Percentiles rank a stretch among this genome's conserved stretches.
phyloP scores from a whole-genome alignment of 352 stramenopile species.

The Poterioochromonas sp. region DNA sequence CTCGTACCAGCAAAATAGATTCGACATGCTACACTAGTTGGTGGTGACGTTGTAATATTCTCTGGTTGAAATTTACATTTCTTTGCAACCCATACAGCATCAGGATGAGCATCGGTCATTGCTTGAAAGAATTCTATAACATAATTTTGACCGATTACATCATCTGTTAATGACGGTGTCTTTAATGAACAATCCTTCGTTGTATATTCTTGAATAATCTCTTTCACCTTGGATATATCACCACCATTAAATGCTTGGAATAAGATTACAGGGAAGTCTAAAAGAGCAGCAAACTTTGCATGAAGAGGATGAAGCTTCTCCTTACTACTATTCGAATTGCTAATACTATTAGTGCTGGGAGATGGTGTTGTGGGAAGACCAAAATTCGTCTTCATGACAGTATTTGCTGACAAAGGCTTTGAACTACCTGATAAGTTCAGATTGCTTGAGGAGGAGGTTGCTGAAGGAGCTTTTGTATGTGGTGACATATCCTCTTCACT shows the following conservation, averaged over 20 bases:
- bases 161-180: neutral
- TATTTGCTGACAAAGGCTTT: too few species aligned
- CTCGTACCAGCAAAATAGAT: constrained; percentile 25
- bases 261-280: neutral
- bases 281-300: neutral
- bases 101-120: constrained; percentile 1
- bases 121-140: neutral
- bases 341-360: neutral
- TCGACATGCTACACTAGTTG: neutral
- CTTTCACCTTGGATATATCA: neutral
- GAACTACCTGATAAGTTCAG: too few species aligned
- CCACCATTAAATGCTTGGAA: constrained; percentile 21
- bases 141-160: constrained; percentile 3
- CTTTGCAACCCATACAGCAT: constrained; percentile 17
- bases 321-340: neutral
- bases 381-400: neutral
- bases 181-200: neutral
- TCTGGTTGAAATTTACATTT: neutral
- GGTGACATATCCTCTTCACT: too few species aligned
- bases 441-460: too few species aligned
- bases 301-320: neutral
- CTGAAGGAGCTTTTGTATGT: too few species aligned
- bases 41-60: neutral
- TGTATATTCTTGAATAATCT: neutral
- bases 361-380: neutral